Evolutionary conservation across 2,329 filamentous ascomycete species (phyloP).

Genomic region (Pezicula rhizophila): DNA sequence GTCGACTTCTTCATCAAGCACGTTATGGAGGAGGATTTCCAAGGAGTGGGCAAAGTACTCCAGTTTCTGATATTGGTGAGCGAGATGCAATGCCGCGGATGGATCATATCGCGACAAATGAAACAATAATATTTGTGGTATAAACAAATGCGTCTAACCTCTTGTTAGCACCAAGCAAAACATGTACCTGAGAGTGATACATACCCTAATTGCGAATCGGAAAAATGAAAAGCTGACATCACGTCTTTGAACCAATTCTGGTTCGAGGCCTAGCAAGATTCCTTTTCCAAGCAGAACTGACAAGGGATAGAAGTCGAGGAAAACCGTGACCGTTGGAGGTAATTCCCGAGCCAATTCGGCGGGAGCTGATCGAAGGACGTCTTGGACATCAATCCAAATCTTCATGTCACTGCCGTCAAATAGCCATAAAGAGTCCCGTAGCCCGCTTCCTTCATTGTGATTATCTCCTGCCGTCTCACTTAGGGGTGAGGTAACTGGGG

Average conservation of each 20-base stretch:
- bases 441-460: constrained; percentile 23
- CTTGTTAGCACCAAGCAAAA: constrained; percentile 8
- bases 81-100: constrained; percentile 74
- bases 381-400: constrained; percentile 82
- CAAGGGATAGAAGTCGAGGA: constrained; percentile 92
- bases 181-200: constrained; percentile 25
- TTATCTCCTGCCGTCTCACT: constrained; percentile 5
- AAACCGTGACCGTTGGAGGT: constrained; percentile 67
- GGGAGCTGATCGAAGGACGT: constrained; percentile 68
- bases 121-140: constrained; percentile 79
- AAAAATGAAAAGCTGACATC: constrained; percentile 89
- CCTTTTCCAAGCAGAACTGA: constrained; percentile 85
- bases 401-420: constrained; percentile 85
- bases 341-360: constrained; percentile 62
- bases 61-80: constrained; percentile 77
- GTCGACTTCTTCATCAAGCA: constrained; percentile 92
- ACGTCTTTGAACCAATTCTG: constrained; percentile 85
- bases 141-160: constrained; percentile 77
- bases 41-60: constrained; percentile 91
- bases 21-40: constrained; percentile 86
- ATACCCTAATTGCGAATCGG: constrained; percentile 78
- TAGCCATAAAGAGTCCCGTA: constrained; percentile 88
- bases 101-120: constrained; percentile 71
- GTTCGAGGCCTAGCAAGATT: constrained; percentile 83
- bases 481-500: not conserved